Evolutionary conservation across 352 stramenopile species (phyloP), one percentile per base, ranked within the genome.

Genomic region (Globisporangium echinulatum): DNA sequence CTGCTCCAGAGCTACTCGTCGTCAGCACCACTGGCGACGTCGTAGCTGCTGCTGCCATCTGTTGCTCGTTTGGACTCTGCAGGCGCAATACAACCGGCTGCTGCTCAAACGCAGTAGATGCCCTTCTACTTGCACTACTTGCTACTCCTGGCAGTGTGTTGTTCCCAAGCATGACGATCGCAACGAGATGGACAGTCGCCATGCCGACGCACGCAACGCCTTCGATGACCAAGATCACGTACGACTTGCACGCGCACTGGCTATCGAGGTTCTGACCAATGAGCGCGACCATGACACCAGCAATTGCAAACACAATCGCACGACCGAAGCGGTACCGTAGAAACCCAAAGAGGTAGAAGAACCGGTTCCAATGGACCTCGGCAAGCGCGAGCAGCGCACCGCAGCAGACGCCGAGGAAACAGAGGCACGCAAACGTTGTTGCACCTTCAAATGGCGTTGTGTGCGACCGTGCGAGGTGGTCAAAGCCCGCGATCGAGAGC

Each of bases 291-390:
- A 90, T 86, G 65, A 84, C 71, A 56, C 80, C 82, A 13, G 78
- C 74, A 25, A 90, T 59, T 7, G 49, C 44, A 42, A 88, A 90
- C 44, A 90, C 58, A 33, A 74, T 66, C 4, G 75, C 71, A 8
- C 75, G 76, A 47, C 82, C 80, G 42, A 90, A 43, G 54, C 80
- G 82, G 54, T 90, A 92, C 13, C 82, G 77, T 66, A 92, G 72
- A 58, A 90, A 92, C 38, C 82, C 82, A 44, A 92, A 92, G 66
- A 90, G 78, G 64, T 84, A 89, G 73, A 87, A 90, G 59, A 90
- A 92, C 11, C 66, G 52, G 52, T 84, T 77, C 68, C 66, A 86
- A 51, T 78, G 74, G 56, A 67, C 65, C 67, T 92, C 82, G 6
- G 67, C 77, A n/a, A 90, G 72, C 11, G 74, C 61, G 0, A 92